These are phyloP conservation scores for Gossypioides kirkii DNA, from an alignment of 345 rosid species.

Conservation along the genomic window DNA sequence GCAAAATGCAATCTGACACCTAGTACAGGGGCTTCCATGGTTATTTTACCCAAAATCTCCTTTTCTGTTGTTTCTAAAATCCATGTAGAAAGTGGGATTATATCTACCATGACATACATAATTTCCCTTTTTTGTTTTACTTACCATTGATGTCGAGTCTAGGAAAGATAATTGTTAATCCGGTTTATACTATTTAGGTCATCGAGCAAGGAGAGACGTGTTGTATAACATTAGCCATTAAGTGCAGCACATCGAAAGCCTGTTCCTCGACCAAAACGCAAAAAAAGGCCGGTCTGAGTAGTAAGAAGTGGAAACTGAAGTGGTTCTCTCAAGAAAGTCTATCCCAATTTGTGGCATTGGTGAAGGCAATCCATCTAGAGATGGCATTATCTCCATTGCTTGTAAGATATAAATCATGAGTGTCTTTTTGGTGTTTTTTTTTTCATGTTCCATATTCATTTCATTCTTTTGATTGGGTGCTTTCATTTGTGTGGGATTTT, in stretches of 20 bases:
- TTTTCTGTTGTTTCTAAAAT: background rate
- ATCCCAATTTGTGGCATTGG: slow-evolving; percentile 52
- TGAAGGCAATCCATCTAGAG: slow-evolving; percentile 67
- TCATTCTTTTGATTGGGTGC: slow-evolving; percentile 35
- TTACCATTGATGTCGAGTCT: background rate
- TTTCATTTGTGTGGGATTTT: background rate
- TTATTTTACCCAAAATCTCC: no score
- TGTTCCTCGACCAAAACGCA: slow-evolving; percentile 18
- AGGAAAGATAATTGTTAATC: background rate
- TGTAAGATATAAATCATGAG: slow-evolving; percentile 37
- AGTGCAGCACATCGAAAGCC: slow-evolving; percentile 31
- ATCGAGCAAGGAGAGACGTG: slow-evolving; percentile 35
- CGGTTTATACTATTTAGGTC: slow-evolving; percentile 39
- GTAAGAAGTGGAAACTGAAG: slow-evolving; percentile 55
- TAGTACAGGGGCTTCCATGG: no score
- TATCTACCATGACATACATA: background rate
- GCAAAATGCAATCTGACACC: no score
- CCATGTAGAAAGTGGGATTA: background rate
- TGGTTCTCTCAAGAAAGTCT: slow-evolving; percentile 52
- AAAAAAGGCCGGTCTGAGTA: slow-evolving; percentile 8
- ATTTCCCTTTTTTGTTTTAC: background rate
- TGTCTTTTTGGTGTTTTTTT: background rate
- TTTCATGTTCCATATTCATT: slow-evolving; percentile 30
- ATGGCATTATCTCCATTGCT: slow-evolving; percentile 36
- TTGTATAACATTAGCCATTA: slow-evolving; percentile 39